phyloP scores from a whole-genome alignment of 2,329 filamentous ascomycete species.

The Blumeria graminis region DNA sequence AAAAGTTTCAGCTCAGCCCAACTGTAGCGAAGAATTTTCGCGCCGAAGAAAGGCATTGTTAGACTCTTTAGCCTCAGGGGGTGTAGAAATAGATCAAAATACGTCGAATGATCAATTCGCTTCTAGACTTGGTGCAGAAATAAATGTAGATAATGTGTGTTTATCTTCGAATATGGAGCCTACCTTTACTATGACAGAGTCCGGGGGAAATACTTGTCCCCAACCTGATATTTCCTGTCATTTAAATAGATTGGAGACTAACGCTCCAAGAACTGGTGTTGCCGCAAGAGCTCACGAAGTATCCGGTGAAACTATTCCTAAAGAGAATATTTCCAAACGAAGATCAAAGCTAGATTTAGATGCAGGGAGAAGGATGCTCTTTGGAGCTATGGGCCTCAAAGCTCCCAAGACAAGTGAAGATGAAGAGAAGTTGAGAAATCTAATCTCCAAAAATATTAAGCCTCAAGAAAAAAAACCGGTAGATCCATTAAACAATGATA shows the following conservation, averaged over 20 bases:
- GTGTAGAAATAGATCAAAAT: constrained; percentile 20
- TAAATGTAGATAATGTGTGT: no score
- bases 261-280: no score
- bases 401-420: constrained; percentile 44
- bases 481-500: constrained; percentile 3
- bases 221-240: no score
- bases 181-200: no score
- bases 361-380: constrained; percentile 42
- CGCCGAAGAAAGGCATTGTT: constrained; percentile 26
- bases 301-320: no score
- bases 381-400: constrained; percentile 46
- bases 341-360: constrained; percentile 25
- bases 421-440: constrained; percentile 34
- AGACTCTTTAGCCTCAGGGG: constrained; percentile 25
- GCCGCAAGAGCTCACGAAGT: no score
- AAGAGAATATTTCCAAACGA: constrained; percentile 2
- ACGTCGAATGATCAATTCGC: background rate
- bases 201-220: no score
- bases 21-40: constrained; percentile 20
- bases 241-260: no score
- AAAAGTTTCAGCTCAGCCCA: no score
- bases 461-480: constrained; percentile 6
- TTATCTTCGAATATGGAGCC: no score
- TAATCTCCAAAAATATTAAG: constrained; percentile 22
- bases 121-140: background rate